Evolutionary conservation across 2,329 filamentous ascomycete genomes (phyloP).

Genomic region (Colletotrichum sp.): DNA sequence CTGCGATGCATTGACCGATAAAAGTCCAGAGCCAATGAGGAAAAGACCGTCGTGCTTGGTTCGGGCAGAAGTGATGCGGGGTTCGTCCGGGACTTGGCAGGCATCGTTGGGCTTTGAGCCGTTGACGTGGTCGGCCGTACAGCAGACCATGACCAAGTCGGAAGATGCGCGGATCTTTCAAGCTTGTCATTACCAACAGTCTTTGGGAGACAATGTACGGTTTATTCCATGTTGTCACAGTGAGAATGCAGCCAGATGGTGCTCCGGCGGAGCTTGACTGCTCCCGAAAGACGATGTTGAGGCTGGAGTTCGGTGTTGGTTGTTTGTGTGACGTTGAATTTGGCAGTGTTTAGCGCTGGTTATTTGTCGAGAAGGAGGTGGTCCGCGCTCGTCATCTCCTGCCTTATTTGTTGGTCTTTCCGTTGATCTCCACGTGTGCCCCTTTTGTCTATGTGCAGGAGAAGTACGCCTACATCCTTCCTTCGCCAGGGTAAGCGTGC

Average conservation of each 20-base stretch:
- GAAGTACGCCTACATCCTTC: background rate
- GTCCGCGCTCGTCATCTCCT: background rate
- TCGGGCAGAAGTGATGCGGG: background rate
- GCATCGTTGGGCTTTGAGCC: background rate
- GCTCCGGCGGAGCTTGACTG: background rate
- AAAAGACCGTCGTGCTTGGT: background rate
- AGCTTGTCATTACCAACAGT: background rate
- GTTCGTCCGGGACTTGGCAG: background rate
- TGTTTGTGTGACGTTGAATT: slow-evolving; percentile 3
- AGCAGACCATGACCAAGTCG: background rate
- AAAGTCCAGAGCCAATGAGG: background rate
- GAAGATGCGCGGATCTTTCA: background rate
- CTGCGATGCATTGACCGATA: background rate
- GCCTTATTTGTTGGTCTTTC: background rate
- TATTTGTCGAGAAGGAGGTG: background rate
- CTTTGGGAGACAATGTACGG: background rate
- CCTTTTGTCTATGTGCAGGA: background rate
- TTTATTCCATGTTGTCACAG: background rate
- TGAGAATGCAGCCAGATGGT: background rate
- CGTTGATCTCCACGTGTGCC: background rate
- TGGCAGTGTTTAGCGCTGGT: background rate
- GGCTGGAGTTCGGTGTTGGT: background rate
- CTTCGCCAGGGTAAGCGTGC: background rate
- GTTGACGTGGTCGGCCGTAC: background rate
- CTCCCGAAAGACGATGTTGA: background rate